Evolutionary conservation across 441 rosid species (phyloP).

Genomic region (Mallotus japonicus): DNA sequence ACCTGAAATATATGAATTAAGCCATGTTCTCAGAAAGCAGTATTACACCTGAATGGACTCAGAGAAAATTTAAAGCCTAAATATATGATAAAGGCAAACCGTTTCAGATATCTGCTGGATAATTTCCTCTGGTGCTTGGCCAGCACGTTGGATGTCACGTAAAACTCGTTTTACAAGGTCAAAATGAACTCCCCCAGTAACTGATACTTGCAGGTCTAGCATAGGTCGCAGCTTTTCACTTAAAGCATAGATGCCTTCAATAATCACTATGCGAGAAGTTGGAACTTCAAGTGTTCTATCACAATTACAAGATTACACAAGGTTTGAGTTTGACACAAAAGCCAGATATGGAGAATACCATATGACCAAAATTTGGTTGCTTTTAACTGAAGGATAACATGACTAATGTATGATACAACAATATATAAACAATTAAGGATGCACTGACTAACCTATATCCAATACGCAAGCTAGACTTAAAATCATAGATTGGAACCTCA

Average conservation of each 20-base stretch:
- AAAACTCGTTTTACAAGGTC: slow-evolving; percentile 97
- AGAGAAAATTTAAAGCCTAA: slow-evolving; percentile 6
- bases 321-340: slow-evolving; percentile 6
- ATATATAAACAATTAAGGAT: slow-evolving; percentile 14
- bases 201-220: slow-evolving; percentile 86
- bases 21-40: slow-evolving; percentile 18
- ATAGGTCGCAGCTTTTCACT: slow-evolving; percentile 83
- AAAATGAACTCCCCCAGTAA: slow-evolving; percentile 98
- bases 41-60: slow-evolving; percentile 1
- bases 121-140: slow-evolving; percentile 98
- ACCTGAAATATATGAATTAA: slow-evolving; percentile 52
- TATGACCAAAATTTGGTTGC: neutral
- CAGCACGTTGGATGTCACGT: slow-evolving; percentile 96
- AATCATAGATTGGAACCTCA: slow-evolving; percentile 91
- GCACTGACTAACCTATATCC: slow-evolving; percentile 73
- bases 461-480: slow-evolving; percentile 81
- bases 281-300: slow-evolving; percentile 87
- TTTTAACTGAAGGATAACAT: neutral
- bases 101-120: slow-evolving; percentile 99
- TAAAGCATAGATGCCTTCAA: slow-evolving; percentile 95
- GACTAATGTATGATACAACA: neutral
- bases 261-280: slow-evolving; percentile 81
- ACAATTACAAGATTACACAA: slow-evolving; percentile 27
- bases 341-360: slow-evolving; percentile 3
- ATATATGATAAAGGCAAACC: slow-evolving; percentile 38